These are phyloP conservation scores for Barnettozyma vustinii DNA, from an alignment of 805 yeast genomes.

Conservation along the genomic window DNA sequence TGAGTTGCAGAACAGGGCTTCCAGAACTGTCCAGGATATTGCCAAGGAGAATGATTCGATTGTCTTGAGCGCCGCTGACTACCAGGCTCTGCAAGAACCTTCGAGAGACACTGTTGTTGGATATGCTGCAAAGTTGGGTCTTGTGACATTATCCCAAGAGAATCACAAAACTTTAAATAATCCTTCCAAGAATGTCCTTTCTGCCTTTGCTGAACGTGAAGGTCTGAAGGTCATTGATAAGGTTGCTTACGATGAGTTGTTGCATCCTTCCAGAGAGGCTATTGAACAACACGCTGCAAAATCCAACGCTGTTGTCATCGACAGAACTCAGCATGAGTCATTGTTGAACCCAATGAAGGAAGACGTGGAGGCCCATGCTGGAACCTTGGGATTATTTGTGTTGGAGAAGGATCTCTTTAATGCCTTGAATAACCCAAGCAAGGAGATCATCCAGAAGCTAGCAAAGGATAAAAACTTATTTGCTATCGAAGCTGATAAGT, in stretches of 20 bases:
- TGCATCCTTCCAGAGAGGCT: slow-evolving; percentile 6
- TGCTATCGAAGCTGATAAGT: slow-evolving; percentile 2
- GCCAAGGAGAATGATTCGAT: slow-evolving; percentile 5
- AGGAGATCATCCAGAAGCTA: background rate
- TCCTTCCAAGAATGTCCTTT: slow-evolving; percentile 22
- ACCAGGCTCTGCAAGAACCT: slow-evolving; percentile 5
- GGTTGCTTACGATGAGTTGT: slow-evolving; percentile 4
- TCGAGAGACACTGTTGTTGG: slow-evolving; percentile 2
- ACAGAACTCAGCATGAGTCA: background rate
- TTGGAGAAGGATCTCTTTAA: slow-evolving; percentile 6
- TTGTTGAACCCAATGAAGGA: background rate
- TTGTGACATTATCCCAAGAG: slow-evolving; percentile 8
- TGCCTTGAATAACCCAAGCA: background rate
- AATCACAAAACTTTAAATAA: slow-evolving; percentile 8
- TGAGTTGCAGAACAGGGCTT: slow-evolving; percentile 2
- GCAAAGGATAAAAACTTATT: slow-evolving; percentile 2
- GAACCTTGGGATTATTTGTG: slow-evolving; percentile 15
- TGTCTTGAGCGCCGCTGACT: slow-evolving; percentile 2
- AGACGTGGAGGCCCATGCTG: slow-evolving; percentile 1
- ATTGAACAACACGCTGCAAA: slow-evolving; percentile 5
- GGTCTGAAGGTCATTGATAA: slow-evolving; percentile 13
- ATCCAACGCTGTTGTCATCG: background rate
- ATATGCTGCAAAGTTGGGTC: slow-evolving; percentile 9
- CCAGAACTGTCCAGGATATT: slow-evolving; percentile 12
- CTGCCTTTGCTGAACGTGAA: slow-evolving; percentile 19